phyloP scores from a whole-genome alignment of 306 rosid species.

The Biancaea sappan region DNA sequence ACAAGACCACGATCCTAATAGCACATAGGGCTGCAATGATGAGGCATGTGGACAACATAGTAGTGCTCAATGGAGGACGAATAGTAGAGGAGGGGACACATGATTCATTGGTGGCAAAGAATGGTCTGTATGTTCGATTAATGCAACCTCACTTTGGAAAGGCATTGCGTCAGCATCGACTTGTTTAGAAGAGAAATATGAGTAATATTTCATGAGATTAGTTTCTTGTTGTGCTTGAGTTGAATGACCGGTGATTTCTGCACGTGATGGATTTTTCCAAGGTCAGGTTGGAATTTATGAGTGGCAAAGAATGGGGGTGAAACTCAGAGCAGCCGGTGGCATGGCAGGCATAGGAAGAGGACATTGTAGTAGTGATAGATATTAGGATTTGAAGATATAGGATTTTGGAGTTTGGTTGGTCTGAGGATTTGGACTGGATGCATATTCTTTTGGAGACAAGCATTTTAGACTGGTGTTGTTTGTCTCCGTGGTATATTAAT shows the following conservation, averaged over 20 bases:
- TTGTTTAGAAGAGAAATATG: conserved; percentile 50
- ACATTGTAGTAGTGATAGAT: conserved; percentile 50
- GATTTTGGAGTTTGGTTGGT: conserved; percentile 54
- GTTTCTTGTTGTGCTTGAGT: conserved; percentile 48
- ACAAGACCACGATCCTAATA: conserved; percentile 95
- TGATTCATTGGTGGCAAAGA: conserved; percentile 80
- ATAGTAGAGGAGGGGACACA: conserved; percentile 96
- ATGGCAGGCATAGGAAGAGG: conserved; percentile 49
- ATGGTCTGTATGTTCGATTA: conserved; percentile 88
- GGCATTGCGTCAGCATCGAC: conserved; percentile 91
- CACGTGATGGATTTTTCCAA: conserved; percentile 37
- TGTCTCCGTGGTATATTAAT: conserved; percentile 70
- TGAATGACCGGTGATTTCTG: conserved; percentile 40
- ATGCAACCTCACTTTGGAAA: conserved; percentile 99
- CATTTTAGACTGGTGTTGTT: conserved; percentile 39
- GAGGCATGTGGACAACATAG: conserved; percentile 97
- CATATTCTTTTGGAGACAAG: conserved; percentile 90
- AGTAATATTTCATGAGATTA: conserved; percentile 39
- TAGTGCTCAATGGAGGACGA: conserved; percentile 97
- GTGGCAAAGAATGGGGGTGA: conserved; percentile 41
- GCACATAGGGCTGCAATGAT: conserved; percentile 99
- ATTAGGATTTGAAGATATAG: conserved; percentile 62
- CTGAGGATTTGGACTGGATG: conserved; percentile 57
- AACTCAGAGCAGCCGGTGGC: conserved; percentile 35
- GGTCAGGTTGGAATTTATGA: conserved; percentile 41